Evolutionary conservation across 176 grass and related monocot genomes (phyloP), one percentile per base, ranked within the genome.

Genomic region (Eragrostis curvula): DNA sequence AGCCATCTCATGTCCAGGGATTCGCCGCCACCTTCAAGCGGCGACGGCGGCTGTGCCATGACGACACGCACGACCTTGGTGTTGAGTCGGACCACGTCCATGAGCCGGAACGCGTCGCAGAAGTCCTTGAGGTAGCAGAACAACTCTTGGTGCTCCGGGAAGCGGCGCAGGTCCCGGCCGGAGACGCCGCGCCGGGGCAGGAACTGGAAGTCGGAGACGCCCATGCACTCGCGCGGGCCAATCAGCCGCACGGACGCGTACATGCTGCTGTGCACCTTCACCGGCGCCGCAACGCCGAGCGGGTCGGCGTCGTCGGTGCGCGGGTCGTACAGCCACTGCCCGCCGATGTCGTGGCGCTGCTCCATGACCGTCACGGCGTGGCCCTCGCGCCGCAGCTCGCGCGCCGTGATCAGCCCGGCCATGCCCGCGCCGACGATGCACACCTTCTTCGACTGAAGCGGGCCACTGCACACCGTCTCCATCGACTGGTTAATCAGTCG

Each of bases 261-360:
- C 3, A 85, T 17, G 68, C 89, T 67, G 61, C 56, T 77, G 11
- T 72, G 76, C 47, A 53, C 16, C 46, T 58, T 69, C 16, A 13
- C 74, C 50, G 64, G 30, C 29, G 30, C 30, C 25, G 20, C 24
- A 15, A 12, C 17, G 20, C 79, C 84, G 0, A 85, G 60, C 6
- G 55, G 48, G 28, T 79, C 64, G 5, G 0, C 47, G 40, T 87
- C 75, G n/a, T n/a, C n/a, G n/a, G n/a, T n/a, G n/a, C n/a, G n/a
- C n/a, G n/a, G n/a, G n/a, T n/a, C n/a, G n/a, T 87, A 91, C 46
- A 91, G 69, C 89, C 89, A 91, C 46, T 79, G 68, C n/a, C 89
- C 80, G 56, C 89, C 89, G 5, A 84, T 64, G 24, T 66, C 74
- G 23, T 11, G 8, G 29, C 47, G 55, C 72, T 87, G 75, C 80